phyloP scores from a whole-genome alignment of 2,329 filamentous ascomycete species.

The Capronia coronata region DNA sequence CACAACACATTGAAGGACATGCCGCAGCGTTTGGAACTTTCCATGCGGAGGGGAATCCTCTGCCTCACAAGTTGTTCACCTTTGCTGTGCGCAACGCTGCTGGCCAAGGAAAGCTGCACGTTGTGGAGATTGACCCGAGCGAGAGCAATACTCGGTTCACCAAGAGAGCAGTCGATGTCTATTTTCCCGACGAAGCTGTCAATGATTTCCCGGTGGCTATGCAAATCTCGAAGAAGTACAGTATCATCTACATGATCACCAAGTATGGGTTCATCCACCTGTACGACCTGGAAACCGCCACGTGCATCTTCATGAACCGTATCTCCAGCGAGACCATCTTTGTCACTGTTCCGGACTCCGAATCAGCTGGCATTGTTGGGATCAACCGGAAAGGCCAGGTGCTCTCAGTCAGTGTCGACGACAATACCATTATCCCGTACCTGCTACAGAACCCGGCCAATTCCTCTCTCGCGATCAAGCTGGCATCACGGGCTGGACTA shows the following conservation, averaged over 20 bases:
- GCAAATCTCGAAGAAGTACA: conserved; percentile 94
- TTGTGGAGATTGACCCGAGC: conserved; percentile 94
- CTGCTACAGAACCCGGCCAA: conserved; percentile 95
- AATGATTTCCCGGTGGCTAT: conserved; percentile 98
- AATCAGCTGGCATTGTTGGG: conserved; percentile 81
- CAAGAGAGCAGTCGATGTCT: conserved; percentile 96
- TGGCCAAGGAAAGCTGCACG: conserved; percentile 81
- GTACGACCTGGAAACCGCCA: conserved; percentile 92
- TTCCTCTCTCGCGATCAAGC: conserved; percentile 85
- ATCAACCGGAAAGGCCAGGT: conserved; percentile 98
- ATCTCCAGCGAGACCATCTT: conserved; percentile 99
- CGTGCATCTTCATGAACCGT: conserved; percentile 98
- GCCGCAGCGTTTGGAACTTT: conserved; percentile 90
- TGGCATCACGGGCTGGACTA: conserved; percentile 87
- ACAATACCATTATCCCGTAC: conserved; percentile 85
- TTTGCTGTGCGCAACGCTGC: conserved; percentile 87
- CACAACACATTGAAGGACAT: conserved; percentile 95
- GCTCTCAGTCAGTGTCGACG: conserved; percentile 86
- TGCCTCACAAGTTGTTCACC: conserved; percentile 92
- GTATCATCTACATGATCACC: conserved; percentile 92
- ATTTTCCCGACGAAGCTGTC: conserved; percentile 89
- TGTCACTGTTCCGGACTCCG: conserved; percentile 76
- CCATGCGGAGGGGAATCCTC: conserved; percentile 76
- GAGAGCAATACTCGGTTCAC: conserved; percentile 80
- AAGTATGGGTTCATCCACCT: conserved; percentile 99